These are phyloP conservation scores for Bothriochloa decipiens DNA, from an alignment of 176 grass and related monocot genomes.

Conservation along the genomic window DNA sequence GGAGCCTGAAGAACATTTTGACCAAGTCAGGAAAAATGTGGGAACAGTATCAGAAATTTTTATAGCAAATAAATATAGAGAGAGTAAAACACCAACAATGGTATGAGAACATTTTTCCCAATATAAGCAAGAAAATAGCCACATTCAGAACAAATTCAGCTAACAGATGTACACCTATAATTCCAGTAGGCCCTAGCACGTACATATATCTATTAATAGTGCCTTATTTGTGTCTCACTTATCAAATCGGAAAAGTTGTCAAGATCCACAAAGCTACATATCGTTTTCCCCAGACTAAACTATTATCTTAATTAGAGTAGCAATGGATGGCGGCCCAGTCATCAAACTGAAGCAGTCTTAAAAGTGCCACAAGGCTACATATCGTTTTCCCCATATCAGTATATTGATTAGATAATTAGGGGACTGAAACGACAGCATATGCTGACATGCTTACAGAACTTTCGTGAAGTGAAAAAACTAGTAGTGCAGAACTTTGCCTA, in stretches of 20 bases:
- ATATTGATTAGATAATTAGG: neutral
- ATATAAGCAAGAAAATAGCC: no score
- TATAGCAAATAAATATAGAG: neutral
- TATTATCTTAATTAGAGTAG: constrained; percentile 12
- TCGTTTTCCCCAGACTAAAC: neutral
- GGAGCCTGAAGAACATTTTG: constrained; percentile 57
- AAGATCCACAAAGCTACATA: constrained; percentile 6
- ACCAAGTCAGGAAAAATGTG: neutral
- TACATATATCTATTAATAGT: constrained; percentile 22
- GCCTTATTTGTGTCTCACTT: constrained; percentile 16
- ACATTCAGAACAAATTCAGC: neutral
- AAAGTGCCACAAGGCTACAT: constrained; percentile 23
- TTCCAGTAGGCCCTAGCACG: neutral
- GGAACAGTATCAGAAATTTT: constrained; percentile 26
- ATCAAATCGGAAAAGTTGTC: neutral
- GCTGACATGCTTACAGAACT: neutral
- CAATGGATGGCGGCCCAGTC: neutral
- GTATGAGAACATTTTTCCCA: constrained; percentile 18
- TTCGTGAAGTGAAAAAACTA: neutral
- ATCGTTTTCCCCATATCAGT: constrained; percentile 6
- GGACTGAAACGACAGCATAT: neutral
- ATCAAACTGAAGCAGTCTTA: neutral
- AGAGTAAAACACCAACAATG: neutral
- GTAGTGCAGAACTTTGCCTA: neutral
- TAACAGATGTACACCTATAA: neutral